Evolutionary conservation across 352 stramenopile species (phyloP).

Genomic region (Phytophthora vignae): DNA sequence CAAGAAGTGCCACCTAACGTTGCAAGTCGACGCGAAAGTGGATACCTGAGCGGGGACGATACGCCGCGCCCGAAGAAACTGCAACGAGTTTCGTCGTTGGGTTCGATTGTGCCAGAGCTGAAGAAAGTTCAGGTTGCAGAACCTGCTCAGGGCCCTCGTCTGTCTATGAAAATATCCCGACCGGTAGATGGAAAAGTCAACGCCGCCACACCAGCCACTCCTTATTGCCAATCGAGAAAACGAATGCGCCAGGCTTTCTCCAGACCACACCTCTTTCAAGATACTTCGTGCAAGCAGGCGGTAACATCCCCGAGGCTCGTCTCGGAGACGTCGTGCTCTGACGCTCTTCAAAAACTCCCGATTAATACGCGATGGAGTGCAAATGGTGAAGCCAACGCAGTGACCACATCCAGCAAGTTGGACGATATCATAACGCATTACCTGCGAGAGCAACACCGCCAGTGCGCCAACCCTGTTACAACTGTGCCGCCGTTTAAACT

Average conservation of each 20-base stretch:
- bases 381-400: constrained; percentile 12
- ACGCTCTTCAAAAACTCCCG: constrained; percentile 47
- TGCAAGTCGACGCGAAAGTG: constrained; percentile 32
- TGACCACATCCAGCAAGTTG: constrained; percentile 53
- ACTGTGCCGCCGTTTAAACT: constrained; percentile 90
- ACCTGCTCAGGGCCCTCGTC: constrained; percentile 3
- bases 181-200: constrained; percentile 19
- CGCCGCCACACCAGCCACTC: constrained; percentile 9
- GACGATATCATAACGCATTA: constrained; percentile 91
- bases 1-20: constrained; percentile 21
- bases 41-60: constrained; percentile 39
- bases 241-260: constrained; percentile 40
- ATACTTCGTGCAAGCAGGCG: constrained; percentile 18
- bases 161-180: constrained; percentile 24
- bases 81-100: constrained; percentile 40
- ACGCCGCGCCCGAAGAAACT: constrained; percentile 40
- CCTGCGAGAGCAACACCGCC: constrained; percentile 88
- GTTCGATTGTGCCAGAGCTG: constrained; percentile 41
- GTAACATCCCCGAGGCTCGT: constrained; percentile 29
- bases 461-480: constrained; percentile 87
- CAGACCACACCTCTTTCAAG: constrained; percentile 47
- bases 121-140: constrained; percentile 32
- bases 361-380: constrained; percentile 45
- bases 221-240: constrained; percentile 43
- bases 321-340: constrained; percentile 12